Base-by-base conservation (phyloP, 768 basidiomycete species). In the Mycena belliarum region DNA sequence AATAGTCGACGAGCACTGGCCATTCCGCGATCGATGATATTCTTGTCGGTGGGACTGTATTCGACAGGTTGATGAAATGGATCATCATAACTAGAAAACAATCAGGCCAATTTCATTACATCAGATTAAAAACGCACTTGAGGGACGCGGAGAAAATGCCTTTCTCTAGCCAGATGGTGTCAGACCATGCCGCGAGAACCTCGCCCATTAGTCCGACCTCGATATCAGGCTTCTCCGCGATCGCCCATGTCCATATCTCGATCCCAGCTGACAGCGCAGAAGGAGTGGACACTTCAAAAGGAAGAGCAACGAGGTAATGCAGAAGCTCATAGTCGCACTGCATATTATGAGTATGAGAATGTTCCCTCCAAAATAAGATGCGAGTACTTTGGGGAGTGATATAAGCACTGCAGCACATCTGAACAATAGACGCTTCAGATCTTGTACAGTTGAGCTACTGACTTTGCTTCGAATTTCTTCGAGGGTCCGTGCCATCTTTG, bases 201-300 rank as follows among this genome's bases (percentile, higher is more conserved):
- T 98, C 95, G 6, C 84, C 77, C 80, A 98, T 89, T 20, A 98
- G 72, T 2, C 87, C 84, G 46, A 95, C 83, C 71, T 98, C 95
- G 12, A 89, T 77, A 45, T 82, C 82, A 0, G 91, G 87, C 57
- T 91, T 85, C 69, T 96, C 91, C 15, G 91, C 85, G 50, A 97
- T 89, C 0, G 97, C 81, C 95, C 95, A 98, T 4, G 90, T 93
- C 97, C 97, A 98, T 11, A 89, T 88, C 68, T 98, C 95, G 41
- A 95, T 87, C 0, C 93, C 95, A 2, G 91, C 84, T 16, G 91
- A 82, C 55, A 98, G 84, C 1, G 94, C 86, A 5, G 91, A 77
- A 1, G 95, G 93, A 1, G 91, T 95, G 60, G 93, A 93, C 3
- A 91, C 87, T 54, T 91, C 88, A 65, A 98, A 91, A 0, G 97